Evolutionary conservation across 2,329 filamentous ascomycete species (phyloP).

Genomic region (Alternaria sp.): DNA sequence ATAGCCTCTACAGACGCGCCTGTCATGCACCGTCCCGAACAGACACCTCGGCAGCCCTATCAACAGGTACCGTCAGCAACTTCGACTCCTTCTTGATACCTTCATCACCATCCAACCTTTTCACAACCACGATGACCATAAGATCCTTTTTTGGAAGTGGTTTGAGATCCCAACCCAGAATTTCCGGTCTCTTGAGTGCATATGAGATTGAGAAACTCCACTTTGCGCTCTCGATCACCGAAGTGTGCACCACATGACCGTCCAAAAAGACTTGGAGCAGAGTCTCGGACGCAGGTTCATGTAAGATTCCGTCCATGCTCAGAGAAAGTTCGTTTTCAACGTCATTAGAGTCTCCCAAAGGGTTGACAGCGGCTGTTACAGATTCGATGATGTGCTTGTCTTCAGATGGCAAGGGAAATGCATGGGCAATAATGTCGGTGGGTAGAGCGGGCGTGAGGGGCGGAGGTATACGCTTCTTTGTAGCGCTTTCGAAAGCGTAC

Average conservation of each 20-base stretch:
- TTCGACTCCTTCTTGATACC: constrained; percentile 5
- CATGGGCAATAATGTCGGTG: constrained; percentile 20
- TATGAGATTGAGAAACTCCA: constrained; percentile 23
- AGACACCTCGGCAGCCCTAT: not conserved
- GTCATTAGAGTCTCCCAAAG: not conserved
- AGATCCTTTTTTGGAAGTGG: constrained; percentile 25
- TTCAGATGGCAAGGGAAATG: not conserved
- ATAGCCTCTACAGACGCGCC: not conserved
- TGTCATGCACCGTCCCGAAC: not conserved
- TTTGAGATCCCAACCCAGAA: constrained; percentile 38
- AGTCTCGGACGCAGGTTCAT: not conserved
- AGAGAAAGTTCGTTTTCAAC: not conserved
- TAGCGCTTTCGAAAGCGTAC: constrained; percentile 32
- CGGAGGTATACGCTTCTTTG: constrained; percentile 22
- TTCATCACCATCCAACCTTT: constrained; percentile 9
- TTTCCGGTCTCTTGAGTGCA: constrained; percentile 8
- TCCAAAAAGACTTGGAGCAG: constrained; percentile 30
- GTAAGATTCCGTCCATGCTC: constrained; percentile 6
- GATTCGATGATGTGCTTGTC: not conserved
- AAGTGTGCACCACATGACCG: constrained; percentile 17
- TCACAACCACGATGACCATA: constrained; percentile 35
- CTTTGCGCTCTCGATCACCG: not conserved
- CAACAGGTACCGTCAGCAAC: constrained; percentile 1
- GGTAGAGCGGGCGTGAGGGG: constrained; percentile 16
- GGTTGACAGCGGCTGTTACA: not conserved